Percentiles rank a stretch among this genome's conserved stretches.
Evolutionary conservation across 2,329 filamentous ascomycete genomes (phyloP).

Genomic region (Setomelanomma holmii): DNA sequence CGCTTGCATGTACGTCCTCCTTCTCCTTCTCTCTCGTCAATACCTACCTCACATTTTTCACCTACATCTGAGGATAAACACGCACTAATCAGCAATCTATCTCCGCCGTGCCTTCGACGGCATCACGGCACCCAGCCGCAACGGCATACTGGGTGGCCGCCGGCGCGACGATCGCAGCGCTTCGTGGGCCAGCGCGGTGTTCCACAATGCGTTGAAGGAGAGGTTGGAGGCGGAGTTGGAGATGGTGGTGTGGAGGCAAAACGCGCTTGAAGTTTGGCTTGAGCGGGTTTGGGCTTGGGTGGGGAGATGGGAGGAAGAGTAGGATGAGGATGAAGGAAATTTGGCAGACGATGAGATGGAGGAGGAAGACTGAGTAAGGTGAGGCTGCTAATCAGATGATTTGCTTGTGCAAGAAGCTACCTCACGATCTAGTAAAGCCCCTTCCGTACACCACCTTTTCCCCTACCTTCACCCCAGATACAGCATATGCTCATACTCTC

Average conservation of each 20-base stretch:
- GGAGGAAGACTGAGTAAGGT: too few relatives aligned
- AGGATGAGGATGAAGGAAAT: too few relatives aligned
- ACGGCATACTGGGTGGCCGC: background rate
- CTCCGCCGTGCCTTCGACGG: background rate
- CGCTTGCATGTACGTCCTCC: too few relatives aligned
- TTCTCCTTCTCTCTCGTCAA: background rate
- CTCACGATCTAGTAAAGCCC: constrained; percentile 21
- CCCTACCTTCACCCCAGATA: constrained; percentile 66
- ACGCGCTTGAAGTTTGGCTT: too few relatives aligned
- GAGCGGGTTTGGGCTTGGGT: too few relatives aligned
- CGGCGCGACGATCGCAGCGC: background rate
- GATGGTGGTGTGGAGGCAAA: too few relatives aligned
- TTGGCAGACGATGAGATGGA: too few relatives aligned
- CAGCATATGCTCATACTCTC: constrained; percentile 87
- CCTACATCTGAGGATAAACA: background rate
- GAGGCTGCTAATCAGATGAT: too few relatives aligned
- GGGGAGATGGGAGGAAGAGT: background rate
- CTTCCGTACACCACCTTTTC: constrained; percentile 29
- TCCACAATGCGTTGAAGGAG: background rate
- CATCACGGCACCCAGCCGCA: background rate
- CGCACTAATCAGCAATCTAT: too few relatives aligned
- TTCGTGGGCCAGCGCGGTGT: too few relatives aligned
- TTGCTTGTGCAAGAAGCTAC: background rate
- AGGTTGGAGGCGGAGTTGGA: background rate
- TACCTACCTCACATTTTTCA: background rate